Conservation (phyloP, 257 asterid species). For the Primulina eburnea region DNA sequence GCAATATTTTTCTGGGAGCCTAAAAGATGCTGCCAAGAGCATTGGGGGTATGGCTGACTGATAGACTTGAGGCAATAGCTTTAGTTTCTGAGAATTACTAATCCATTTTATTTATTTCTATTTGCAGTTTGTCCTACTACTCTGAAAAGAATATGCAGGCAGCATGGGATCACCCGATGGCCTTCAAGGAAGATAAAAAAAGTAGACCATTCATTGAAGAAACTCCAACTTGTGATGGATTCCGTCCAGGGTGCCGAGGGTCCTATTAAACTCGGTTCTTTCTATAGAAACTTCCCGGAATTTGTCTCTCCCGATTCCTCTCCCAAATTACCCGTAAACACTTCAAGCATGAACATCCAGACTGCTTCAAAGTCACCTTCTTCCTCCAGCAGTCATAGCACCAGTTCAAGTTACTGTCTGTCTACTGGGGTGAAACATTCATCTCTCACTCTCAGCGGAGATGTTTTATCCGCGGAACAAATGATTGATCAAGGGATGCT, state of each 20-base stretch:
- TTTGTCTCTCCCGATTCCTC: conserved; percentile 53
- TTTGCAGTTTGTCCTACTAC: conserved; percentile 86
- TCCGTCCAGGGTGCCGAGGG: conserved; percentile 84
- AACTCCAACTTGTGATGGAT: conserved; percentile 83
- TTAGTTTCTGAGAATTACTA: not conserved
- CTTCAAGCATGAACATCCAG: conserved; percentile 22
- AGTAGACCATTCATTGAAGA: conserved; percentile 75
- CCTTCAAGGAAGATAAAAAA: conserved; percentile 88
- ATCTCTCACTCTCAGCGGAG: conserved; percentile 34
- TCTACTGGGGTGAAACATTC: conserved; percentile 54
- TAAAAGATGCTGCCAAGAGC: conserved; percentile 78
- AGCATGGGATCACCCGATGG: conserved; percentile 80
- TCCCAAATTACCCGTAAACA: conserved; percentile 39
- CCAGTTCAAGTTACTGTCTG: conserved; percentile 59
- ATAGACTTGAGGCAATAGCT: not conserved
- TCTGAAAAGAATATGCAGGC: conserved; percentile 85
- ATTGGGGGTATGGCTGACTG: conserved; percentile 59
- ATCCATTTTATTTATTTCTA: conserved; percentile 6
- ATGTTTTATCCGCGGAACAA: conserved; percentile 37
- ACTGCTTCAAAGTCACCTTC: conserved; percentile 43
- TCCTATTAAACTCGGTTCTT: conserved; percentile 62
- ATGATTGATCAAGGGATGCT: conserved; percentile 25
- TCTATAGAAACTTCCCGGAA: conserved; percentile 75
- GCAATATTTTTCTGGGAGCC: conserved; percentile 75
- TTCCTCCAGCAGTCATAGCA: conserved; percentile 67